Conservation (phyloP, 2,329 filamentous ascomycete genomes). For the Pyrenochaeta sp. region DNA sequence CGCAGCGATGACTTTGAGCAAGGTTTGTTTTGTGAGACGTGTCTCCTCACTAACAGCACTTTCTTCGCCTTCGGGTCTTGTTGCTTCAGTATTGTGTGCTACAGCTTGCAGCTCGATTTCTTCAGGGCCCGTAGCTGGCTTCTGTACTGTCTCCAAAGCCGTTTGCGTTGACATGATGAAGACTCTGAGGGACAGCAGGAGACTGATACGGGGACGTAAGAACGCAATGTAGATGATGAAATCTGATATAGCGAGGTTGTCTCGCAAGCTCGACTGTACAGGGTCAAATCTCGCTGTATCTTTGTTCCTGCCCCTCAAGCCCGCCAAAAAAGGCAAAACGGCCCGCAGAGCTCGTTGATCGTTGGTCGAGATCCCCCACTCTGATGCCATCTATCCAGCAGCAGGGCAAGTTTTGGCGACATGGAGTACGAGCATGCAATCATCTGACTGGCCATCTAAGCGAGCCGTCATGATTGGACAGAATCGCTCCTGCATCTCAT, state of each 20-base stretch:
- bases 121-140: background rate
- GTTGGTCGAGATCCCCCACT: background rate
- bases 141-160: background rate
- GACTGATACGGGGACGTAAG: background rate
- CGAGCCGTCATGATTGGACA: constrained; percentile 15
- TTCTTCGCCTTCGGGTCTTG: background rate
- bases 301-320: background rate
- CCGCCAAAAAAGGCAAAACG: background rate
- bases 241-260: background rate
- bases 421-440: background rate
- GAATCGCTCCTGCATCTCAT: constrained; percentile 9
- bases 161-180: background rate
- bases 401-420: background rate
- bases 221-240: background rate
- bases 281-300: constrained; percentile 1
- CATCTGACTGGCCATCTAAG: constrained; percentile 8
- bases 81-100: background rate
- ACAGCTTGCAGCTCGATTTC: constrained; percentile 10
- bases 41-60: constrained; percentile 3
- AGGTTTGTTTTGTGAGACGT: constrained; percentile 12
- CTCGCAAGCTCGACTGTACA: constrained; percentile 24
- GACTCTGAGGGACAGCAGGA: background rate
- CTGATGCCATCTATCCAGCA: background rate
- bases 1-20: constrained; percentile 58
- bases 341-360: background rate